Conservation (phyloP, 2,329 filamentous ascomycete species). For the Elsinoe perseae region DNA sequence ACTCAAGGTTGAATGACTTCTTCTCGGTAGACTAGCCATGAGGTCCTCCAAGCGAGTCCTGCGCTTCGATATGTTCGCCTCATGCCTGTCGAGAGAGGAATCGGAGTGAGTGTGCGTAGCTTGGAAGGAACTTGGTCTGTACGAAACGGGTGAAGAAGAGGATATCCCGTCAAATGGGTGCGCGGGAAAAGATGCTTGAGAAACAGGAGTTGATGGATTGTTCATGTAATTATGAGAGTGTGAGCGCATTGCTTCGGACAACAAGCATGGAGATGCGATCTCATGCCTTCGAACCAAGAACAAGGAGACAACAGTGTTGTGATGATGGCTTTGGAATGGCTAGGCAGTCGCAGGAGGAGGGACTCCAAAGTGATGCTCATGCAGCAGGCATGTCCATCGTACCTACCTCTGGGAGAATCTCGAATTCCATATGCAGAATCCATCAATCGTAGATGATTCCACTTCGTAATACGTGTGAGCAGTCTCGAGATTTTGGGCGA, state of each 20-base stretch:
- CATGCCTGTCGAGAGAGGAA: neutral
- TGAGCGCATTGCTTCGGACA: neutral
- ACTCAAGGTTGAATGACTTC: neutral
- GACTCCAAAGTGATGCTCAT: neutral
- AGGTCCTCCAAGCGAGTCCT: neutral
- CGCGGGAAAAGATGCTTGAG: neutral
- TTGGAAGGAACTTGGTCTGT: neutral
- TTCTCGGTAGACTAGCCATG: neutral
- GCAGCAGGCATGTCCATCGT: neutral
- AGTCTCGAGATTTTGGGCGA: too few relatives aligned
- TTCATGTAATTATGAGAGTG: neutral
- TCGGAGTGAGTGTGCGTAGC: neutral
- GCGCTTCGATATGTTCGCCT: constrained; percentile 10
- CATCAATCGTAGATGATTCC: too few relatives aligned
- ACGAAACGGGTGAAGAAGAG: neutral
- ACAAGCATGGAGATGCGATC: neutral
- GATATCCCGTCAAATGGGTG: neutral
- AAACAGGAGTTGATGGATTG: neutral
- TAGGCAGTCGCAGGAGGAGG: neutral
- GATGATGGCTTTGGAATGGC: neutral
- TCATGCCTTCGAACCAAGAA: neutral
- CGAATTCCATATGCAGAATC: too few relatives aligned
- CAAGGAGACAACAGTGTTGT: neutral
- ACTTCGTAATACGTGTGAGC: too few relatives aligned
- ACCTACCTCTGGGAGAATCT: neutral